Percentiles rank a stretch among this genome's conserved stretches.
These are phyloP conservation scores for Phoenix roebelenii DNA, from an alignment of 176 grass and related monocot genomes.

Conservation along the genomic window DNA sequence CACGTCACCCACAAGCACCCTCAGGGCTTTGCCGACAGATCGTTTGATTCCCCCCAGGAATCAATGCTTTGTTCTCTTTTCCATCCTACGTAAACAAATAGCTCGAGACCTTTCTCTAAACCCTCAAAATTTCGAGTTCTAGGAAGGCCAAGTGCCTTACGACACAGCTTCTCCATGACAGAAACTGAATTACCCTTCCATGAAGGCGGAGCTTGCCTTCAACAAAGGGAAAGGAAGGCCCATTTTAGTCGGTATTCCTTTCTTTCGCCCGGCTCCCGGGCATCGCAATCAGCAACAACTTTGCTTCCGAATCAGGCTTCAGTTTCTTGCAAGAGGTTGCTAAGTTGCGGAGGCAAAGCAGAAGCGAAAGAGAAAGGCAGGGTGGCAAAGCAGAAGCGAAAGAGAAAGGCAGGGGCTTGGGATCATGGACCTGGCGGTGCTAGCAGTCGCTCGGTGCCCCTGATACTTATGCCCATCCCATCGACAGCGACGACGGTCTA, in stretches of 20 bases:
- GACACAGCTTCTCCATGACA: neutral
- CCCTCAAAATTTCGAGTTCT: neutral
- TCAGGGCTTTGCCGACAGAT: neutral
- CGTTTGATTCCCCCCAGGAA: conserved; percentile 23
- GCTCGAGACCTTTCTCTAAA: neutral
- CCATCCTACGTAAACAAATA: conserved; percentile 4
- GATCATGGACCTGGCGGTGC: neutral
- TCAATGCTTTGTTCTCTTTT: conserved; percentile 50
- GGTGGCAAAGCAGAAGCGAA: conserved; percentile 6
- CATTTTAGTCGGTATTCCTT: conserved; percentile 38
- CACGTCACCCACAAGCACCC: conserved; percentile 20
- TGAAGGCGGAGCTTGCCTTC: conserved; percentile 14
- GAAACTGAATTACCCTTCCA: conserved; percentile 17
- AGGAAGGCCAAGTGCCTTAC: neutral
- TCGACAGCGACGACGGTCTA: neutral
- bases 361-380: neutral
- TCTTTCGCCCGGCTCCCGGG: conserved; percentile 43
- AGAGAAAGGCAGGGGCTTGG: neutral
- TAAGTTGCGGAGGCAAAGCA: conserved; percentile 11
- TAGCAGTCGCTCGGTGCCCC: neutral
- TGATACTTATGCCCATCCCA: neutral
- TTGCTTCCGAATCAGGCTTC: conserved; percentile 50
- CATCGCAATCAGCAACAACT: conserved; percentile 24
- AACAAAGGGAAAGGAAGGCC: conserved; percentile 18
- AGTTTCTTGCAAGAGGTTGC: conserved; percentile 1